These are phyloP conservation scores for Pyrenophora tritici-repentis DNA, from an alignment of 2,329 filamentous ascomycete genomes.

Conservation along the genomic window DNA sequence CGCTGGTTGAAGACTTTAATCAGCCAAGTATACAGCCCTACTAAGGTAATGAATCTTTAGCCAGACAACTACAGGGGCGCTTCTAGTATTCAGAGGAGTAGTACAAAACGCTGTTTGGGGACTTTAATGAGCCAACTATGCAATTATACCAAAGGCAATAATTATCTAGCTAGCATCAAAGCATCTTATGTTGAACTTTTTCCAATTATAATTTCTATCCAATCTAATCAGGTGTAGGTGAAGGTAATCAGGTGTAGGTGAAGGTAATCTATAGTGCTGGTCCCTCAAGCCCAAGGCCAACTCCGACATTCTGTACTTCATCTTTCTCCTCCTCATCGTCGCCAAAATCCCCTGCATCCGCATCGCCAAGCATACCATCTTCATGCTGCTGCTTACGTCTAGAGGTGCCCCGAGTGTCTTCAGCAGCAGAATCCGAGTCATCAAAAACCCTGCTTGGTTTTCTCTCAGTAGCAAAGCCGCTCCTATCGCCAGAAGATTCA, in stretches of 20 bases:
- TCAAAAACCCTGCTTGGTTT: slow-evolving; percentile 52
- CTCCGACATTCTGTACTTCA: slow-evolving; percentile 18
- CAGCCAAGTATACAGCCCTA: too few relatives aligned
- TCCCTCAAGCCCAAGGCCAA: slow-evolving; percentile 21
- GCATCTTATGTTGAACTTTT: background rate
- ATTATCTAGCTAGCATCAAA: too few relatives aligned
- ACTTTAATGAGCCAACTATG: too few relatives aligned
- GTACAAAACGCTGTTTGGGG: too few relatives aligned
- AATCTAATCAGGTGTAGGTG: slow-evolving; percentile 3
- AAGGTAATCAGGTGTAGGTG: slow-evolving; percentile 1
- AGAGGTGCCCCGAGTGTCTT: background rate
- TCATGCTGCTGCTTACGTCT: slow-evolving; percentile 12
- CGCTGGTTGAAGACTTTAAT: too few relatives aligned
- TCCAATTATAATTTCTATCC: slow-evolving; percentile 4
- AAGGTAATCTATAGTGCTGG: slow-evolving; percentile 7
- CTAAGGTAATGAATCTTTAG: too few relatives aligned
- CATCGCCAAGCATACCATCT: slow-evolving; percentile 11
- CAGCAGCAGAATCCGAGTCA: slow-evolving; percentile 43
- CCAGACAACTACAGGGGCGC: too few relatives aligned
- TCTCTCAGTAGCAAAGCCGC: slow-evolving; percentile 18
- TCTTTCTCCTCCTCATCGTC: slow-evolving; percentile 26
- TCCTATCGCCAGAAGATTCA: slow-evolving; percentile 39
- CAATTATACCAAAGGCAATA: too few relatives aligned
- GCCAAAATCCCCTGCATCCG: slow-evolving; percentile 24
- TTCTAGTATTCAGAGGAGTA: too few relatives aligned